These are phyloP conservation scores for Hordeum vulgare DNA, from an alignment of 176 grass and related monocot species.

Conservation along the genomic window DNA sequence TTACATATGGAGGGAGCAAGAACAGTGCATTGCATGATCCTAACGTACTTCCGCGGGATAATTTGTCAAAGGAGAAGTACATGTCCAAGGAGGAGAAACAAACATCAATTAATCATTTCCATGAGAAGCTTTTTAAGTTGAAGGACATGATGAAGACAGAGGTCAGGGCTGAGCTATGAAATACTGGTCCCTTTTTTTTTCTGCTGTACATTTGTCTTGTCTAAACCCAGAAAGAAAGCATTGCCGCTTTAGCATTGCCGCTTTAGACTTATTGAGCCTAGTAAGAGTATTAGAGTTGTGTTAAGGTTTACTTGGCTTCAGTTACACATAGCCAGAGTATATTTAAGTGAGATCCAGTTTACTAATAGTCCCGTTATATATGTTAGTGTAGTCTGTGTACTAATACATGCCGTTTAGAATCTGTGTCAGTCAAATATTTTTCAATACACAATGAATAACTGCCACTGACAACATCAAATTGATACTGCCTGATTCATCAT, in stretches of 20 bases:
- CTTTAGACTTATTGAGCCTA: not conserved
- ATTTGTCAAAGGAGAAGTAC: slow-evolving; percentile 78
- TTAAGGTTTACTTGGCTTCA: not conserved
- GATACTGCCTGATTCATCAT: not conserved
- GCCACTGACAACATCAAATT: not conserved
- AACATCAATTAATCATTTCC: slow-evolving; percentile 88
- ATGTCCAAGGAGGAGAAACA: slow-evolving; percentile 84
- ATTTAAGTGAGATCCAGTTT: not conserved
- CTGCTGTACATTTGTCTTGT: not conserved
- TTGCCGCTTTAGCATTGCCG: not conserved
- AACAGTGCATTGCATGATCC: slow-evolving; percentile 70
- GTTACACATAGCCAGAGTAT: not conserved
- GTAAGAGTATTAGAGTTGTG: not conserved
- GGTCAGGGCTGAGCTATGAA: slow-evolving; percentile 37
- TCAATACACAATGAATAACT: not conserved
- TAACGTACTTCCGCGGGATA: slow-evolving; percentile 55
- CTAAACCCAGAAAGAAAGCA: not conserved
- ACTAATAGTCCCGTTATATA: not conserved
- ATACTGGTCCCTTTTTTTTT: not conserved
- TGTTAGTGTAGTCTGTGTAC: not conserved
- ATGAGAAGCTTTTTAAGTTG: slow-evolving; percentile 93
- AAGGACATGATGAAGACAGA: slow-evolving; percentile 97
- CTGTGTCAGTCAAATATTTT: not conserved
- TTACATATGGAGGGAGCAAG: slow-evolving; percentile 90
- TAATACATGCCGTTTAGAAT: not conserved